These are phyloP conservation scores for Melanopsichium pennsylvanicum DNA, from an alignment of 1,284 basidiomycete genomes.

Conservation along the genomic window DNA sequence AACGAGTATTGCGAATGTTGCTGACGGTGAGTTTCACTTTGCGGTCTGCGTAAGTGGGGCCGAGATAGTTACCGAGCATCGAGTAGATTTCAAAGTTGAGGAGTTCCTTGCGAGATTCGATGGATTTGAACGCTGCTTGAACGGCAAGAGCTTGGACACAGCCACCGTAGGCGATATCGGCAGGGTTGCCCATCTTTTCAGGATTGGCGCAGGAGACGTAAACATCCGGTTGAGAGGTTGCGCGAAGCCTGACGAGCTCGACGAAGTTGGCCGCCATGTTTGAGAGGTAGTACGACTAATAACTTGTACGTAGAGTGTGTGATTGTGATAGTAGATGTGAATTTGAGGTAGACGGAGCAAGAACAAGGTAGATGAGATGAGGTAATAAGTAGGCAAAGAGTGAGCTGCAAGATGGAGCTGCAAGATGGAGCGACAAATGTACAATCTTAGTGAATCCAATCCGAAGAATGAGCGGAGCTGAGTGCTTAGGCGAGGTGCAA, in stretches of 20 bases:
- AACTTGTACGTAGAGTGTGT: too few relatives aligned
- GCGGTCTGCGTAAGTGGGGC: conserved; percentile 42
- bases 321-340: too few relatives aligned
- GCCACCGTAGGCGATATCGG: conserved; percentile 59
- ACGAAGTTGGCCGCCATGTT: conserved; percentile 39
- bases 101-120: conserved; percentile 21
- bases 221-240: conserved; percentile 30
- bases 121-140: conserved; percentile 49
- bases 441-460: too few relatives aligned
- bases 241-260: conserved; percentile 42
- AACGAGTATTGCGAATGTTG: conserved; percentile 48
- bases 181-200: conserved; percentile 51
- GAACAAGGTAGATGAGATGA: too few relatives aligned
- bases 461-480: too few relatives aligned
- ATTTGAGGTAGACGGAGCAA: neutral
- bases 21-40: conserved; percentile 43
- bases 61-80: conserved; percentile 50
- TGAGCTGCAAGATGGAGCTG: too few relatives aligned
- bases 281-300: neutral
- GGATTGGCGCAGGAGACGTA: conserved; percentile 43
- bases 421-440: too few relatives aligned
- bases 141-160: conserved; percentile 47
- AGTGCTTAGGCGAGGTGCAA: too few relatives aligned
- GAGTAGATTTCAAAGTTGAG: conserved; percentile 50
- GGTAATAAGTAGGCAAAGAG: too few relatives aligned